Evolutionary conservation across 768 basidiomycete genomes (phyloP), one percentile per base, ranked within the genome.

Genomic region (Psilocybe tampanensis): DNA sequence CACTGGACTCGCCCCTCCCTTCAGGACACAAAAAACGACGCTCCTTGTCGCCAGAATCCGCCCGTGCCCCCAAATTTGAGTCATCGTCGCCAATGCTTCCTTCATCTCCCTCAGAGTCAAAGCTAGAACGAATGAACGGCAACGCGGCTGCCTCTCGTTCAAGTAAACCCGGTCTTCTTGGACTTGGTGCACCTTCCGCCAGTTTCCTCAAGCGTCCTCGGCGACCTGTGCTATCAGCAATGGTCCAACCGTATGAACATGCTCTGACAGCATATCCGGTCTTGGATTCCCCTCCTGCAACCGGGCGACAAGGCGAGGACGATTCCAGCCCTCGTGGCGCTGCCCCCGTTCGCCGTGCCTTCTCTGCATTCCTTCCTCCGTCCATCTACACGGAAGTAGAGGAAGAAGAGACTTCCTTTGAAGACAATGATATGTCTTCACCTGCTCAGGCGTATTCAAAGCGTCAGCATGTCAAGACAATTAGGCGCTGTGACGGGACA

Each of bases 381-480:
- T 86, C 86, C 7, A 80, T 81, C 19, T 83, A 85, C 55, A 61
- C 71, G 41, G 73, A 76, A 22, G 71, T 70, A 6, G 72, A 75
- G 47, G 83, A 79, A 6, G 84, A 85, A 34, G 63, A 64, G 22
- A 59, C 60, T 33, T 85, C 86, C n/a, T 86, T 86, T 54, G 86
- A 88, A 62, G 80, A 79, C 18, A 79, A 79, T 12, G 89, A 90
- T 61, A 81, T 86, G 81, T 90, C 89, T 26, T 90, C 89, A 0
- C 90, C 91, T 41, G 91, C 91, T 32, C 86, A 88, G 64, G 89
- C 90, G 4, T 93, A 92, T 67, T 83, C 88, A 0, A 86, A 84
- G 64, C 84, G 91, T 36, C 90, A 91, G 56, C 85, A 90, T 59
- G 80, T 84, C 15, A 90, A 84, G 76, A 90, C 91, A 1, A 83